Conservation (phyloP, 352 stramenopile species). For the Phytophthora kernoviae region DNA sequence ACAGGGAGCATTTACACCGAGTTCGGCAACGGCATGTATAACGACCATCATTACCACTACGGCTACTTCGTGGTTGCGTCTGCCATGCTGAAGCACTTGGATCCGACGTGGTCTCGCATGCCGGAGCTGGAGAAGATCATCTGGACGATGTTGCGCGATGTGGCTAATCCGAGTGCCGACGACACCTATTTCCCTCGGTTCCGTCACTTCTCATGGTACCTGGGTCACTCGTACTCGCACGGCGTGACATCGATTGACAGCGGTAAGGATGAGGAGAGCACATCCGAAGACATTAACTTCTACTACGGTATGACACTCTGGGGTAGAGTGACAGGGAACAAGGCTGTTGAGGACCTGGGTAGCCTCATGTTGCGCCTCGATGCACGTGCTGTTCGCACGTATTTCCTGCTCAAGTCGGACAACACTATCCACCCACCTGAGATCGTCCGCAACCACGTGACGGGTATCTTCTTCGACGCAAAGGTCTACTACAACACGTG, state of each 20-base stretch:
- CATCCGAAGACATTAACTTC: slow-evolving; percentile 75
- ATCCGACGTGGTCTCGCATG: slow-evolving; percentile 53
- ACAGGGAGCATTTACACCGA: slow-evolving; percentile 53
- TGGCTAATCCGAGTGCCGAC: slow-evolving; percentile 51
- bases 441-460: slow-evolving; percentile 68
- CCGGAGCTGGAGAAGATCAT: slow-evolving; percentile 51
- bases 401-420: slow-evolving; percentile 64
- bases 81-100: slow-evolving; percentile 57
- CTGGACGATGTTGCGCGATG: slow-evolving; percentile 60
- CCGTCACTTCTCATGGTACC: slow-evolving; percentile 69
- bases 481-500: slow-evolving; percentile 64
- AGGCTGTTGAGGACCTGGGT: slow-evolving; percentile 54
- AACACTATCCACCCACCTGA: slow-evolving; percentile 59
- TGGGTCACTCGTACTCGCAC: slow-evolving; percentile 68
- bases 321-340: slow-evolving; percentile 50
- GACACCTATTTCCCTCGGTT: slow-evolving; percentile 62
- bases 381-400: slow-evolving; percentile 53
- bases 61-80: slow-evolving; percentile 65
- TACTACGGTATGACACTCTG: slow-evolving; percentile 73
- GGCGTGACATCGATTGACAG: slow-evolving; percentile 53
- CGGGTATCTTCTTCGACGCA: slow-evolving; percentile 66
- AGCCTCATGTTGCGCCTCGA: slow-evolving; percentile 68
- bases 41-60: slow-evolving; percentile 81
- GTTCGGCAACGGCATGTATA: slow-evolving; percentile 75
- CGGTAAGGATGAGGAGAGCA: slow-evolving; percentile 69